Evolutionary conservation across 1,139 yeast genomes (phyloP).

Genomic region (Pneumocystis jirovecii): DNA sequence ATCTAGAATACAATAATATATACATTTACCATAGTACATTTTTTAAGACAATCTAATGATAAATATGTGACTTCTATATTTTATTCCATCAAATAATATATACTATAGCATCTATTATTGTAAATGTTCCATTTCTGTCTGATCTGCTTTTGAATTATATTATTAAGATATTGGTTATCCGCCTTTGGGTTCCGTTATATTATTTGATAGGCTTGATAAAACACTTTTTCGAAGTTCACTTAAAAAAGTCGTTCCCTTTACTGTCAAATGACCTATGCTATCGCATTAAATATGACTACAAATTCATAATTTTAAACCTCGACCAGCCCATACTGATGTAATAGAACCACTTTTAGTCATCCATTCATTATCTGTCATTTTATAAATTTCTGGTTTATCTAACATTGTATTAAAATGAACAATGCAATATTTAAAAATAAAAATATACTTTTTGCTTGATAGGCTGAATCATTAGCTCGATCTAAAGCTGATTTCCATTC

Average conservation of each 20-base stretch:
- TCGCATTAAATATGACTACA: background rate
- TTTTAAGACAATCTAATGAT: too few species aligned
- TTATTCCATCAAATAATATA: background rate
- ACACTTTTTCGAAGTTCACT: background rate
- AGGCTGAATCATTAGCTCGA: background rate
- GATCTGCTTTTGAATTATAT: background rate
- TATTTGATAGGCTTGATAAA: background rate
- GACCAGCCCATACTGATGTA: background rate
- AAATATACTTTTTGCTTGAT: background rate
- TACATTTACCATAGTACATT: background rate
- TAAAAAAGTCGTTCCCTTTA: background rate
- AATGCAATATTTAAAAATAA: background rate
- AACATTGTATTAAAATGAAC: background rate
- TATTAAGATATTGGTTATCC: background rate
- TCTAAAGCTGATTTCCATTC: background rate
- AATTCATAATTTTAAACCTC: background rate
- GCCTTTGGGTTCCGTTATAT: background rate
- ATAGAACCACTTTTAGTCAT: background rate
- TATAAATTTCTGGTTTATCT: background rate
- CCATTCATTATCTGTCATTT: background rate
- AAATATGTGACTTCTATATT: background rate
- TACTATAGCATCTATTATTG: background rate
- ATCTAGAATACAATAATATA: background rate
- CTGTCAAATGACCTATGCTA: background rate
- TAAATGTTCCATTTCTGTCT: background rate